Conservation (phyloP, 805 yeast species). For the Maudiozyma pseudohumilis region DNA sequence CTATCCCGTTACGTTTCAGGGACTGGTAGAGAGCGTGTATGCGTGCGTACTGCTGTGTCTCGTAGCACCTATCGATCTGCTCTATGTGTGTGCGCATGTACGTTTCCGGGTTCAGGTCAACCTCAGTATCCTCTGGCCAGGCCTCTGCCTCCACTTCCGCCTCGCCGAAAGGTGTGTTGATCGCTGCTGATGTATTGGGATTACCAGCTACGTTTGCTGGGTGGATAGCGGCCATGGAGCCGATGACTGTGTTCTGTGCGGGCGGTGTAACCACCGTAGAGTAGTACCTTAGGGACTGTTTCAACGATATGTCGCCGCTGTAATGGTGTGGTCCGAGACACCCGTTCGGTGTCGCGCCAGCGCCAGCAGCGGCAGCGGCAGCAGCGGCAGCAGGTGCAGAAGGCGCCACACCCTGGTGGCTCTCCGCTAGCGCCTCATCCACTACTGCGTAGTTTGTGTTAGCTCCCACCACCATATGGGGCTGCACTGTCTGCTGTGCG, state of each 20-base stretch:
- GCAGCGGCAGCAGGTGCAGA: too few species aligned
- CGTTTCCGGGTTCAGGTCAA: constrained; percentile 23
- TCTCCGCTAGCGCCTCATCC: constrained; percentile 23
- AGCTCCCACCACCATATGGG: constrained; percentile 32
- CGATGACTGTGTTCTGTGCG: too few species aligned
- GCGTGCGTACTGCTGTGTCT: constrained; percentile 25
- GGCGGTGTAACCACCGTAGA: too few species aligned
- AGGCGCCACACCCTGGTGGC: too few species aligned
- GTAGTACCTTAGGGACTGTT: too few species aligned
- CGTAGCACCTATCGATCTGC: constrained; percentile 25
- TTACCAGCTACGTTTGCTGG: neutral
- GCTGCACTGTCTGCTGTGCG: constrained; percentile 8
- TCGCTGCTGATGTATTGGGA: neutral
- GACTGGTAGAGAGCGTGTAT: constrained; percentile 34
- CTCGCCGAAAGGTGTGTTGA: neutral
- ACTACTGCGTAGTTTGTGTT: constrained; percentile 25
- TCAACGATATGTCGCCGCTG: too few species aligned
- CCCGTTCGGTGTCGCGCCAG: too few species aligned
- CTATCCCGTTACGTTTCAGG: constrained; percentile 32
- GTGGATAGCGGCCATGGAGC: too few species aligned
- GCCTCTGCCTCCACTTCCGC: constrained; percentile 3
- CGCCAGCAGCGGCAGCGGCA: too few species aligned
- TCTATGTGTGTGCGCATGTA: constrained; percentile 25
- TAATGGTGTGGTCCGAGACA: too few species aligned
- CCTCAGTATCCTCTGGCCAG: constrained; percentile 28